Evolutionary conservation across 257 asterid species (phyloP).

Genomic region (Penstemon barbatus): DNA sequence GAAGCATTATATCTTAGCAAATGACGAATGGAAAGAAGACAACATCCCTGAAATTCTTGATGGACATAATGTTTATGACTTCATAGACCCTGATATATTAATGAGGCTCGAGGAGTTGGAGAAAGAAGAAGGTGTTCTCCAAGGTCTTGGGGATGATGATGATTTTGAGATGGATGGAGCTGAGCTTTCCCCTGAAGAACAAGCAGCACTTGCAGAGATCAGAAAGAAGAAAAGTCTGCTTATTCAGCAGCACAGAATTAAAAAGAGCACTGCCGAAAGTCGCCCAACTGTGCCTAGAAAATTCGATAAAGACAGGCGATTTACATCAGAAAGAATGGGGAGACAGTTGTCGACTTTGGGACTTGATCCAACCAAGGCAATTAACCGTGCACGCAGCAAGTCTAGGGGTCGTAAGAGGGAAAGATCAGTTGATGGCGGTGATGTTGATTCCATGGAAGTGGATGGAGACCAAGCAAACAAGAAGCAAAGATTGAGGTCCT

Average conservation of each 20-base stretch:
- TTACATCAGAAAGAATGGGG: constrained; percentile 78
- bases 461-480: constrained; percentile 64
- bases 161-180: constrained; percentile 88
- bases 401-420: constrained; percentile 94
- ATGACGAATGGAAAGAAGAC: constrained; percentile 93
- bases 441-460: constrained; percentile 61
- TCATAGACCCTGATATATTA: constrained; percentile 86
- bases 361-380: constrained; percentile 74
- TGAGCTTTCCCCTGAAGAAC: constrained; percentile 74
- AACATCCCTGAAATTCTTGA: constrained; percentile 80
- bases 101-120: constrained; percentile 90
- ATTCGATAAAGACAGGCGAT: constrained; percentile 70
- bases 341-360: constrained; percentile 73
- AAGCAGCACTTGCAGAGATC: constrained; percentile 60
- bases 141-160: constrained; percentile 66
- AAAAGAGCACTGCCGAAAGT: constrained; percentile 90
- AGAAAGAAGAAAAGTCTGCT: constrained; percentile 80
- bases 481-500: constrained; percentile 55
- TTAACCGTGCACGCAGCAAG: constrained; percentile 73
- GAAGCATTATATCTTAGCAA: constrained; percentile 74
- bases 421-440: constrained; percentile 54
- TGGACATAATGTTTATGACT: constrained; percentile 94
- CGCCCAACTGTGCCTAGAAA: constrained; percentile 81
- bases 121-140: constrained; percentile 75
- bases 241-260: constrained; percentile 77